Evolutionary conservation across 2,329 filamentous ascomycete genomes (phyloP).

Genomic region (Phoma herbarum): DNA sequence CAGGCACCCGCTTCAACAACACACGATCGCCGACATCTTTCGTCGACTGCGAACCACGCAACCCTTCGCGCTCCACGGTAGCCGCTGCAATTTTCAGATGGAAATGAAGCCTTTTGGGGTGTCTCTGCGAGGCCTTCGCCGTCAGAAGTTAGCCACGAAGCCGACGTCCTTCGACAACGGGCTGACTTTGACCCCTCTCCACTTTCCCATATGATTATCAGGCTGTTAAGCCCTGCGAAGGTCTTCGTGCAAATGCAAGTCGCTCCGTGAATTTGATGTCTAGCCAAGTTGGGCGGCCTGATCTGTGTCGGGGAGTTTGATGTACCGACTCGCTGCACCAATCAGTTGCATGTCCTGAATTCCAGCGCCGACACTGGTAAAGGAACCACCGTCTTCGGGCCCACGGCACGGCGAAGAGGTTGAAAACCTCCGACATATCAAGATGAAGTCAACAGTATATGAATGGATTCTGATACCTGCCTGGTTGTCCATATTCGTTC

Average conservation of each 20-base stretch:
- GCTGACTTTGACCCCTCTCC: neutral
- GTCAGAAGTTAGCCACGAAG: neutral
- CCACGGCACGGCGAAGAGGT: neutral
- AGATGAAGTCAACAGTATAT: neutral
- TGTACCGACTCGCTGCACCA: neutral
- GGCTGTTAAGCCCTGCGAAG: neutral
- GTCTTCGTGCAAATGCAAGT: neutral
- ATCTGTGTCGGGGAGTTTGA: neutral
- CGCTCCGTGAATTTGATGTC: neutral
- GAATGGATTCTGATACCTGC: neutral
- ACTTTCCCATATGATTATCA: neutral
- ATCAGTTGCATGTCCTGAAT: neutral
- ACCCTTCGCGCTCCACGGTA: constrained; percentile 4
- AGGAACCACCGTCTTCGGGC: neutral
- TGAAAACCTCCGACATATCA: constrained; percentile 1
- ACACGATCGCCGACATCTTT: neutral
- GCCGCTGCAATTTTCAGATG: neutral
- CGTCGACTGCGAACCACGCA: neutral
- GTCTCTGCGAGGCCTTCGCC: neutral
- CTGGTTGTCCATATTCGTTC: neutral
- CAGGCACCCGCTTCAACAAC: neutral
- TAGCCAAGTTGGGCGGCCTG: neutral
- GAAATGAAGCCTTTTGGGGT: neutral
- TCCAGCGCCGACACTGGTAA: neutral
- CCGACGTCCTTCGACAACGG: neutral